These are phyloP conservation scores for Stellera chamaejasme DNA, from an alignment of 345 rosid species.

Conservation along the genomic window DNA sequence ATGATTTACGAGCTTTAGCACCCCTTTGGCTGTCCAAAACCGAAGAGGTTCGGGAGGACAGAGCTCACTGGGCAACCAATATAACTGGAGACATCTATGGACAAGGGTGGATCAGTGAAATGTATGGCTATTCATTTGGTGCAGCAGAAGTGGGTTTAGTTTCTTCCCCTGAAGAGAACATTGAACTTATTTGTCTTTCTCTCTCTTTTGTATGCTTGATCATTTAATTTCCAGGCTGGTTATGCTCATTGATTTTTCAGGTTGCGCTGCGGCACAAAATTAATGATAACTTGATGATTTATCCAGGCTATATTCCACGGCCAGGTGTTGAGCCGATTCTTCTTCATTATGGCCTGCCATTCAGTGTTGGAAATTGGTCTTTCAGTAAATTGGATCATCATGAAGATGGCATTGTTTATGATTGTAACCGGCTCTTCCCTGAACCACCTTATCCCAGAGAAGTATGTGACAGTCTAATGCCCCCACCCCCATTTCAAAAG, in stretches of 20 bases:
- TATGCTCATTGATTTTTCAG: conserved; percentile 30
- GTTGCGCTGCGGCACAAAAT: conserved; percentile 95
- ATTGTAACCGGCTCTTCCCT: conserved; percentile 77
- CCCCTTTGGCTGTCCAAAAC: conserved; percentile 98
- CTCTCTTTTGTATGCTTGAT: neutral
- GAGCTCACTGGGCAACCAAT: conserved; percentile 90
- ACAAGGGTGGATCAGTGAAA: conserved; percentile 97
- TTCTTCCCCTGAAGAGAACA: conserved; percentile 1
- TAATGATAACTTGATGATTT: conserved; percentile 81
- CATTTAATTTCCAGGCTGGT: conserved; percentile 2
- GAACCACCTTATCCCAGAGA: conserved; percentile 98
- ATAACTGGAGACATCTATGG: conserved; percentile 97
- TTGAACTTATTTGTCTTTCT: neutral
- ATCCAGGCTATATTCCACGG: conserved; percentile 88
- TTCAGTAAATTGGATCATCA: conserved; percentile 85
- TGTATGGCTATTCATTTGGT: conserved; percentile 99
- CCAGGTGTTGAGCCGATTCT: conserved; percentile 84
- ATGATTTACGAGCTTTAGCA: conserved; percentile 84
- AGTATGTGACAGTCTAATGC: conserved; percentile 33
- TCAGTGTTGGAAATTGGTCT: conserved; percentile 89
- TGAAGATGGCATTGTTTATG: conserved; percentile 84
- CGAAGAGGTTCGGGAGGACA: conserved; percentile 91
- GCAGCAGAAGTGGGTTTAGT: conserved; percentile 75
- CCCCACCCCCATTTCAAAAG: no score
- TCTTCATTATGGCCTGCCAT: conserved; percentile 88